Evolutionary conservation across 1,139 yeast genomes (phyloP).

Genomic region (Candida glucosophila): DNA sequence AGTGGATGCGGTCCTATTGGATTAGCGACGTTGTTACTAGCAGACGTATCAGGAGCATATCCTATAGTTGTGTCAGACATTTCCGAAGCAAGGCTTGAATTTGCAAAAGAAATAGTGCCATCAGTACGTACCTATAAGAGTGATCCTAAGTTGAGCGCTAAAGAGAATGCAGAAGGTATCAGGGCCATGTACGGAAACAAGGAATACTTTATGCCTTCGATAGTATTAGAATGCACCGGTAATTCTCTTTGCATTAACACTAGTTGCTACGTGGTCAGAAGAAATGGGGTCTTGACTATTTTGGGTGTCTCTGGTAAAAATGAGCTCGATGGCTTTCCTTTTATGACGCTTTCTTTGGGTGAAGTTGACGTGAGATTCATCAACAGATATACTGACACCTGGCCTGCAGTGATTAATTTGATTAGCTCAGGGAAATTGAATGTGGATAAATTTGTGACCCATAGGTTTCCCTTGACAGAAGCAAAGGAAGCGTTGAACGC

Average conservation of each 20-base stretch:
- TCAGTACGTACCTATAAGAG: slow-evolving; percentile 21
- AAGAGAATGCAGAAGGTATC: slow-evolving; percentile 18
- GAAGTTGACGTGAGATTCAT: slow-evolving; percentile 30
- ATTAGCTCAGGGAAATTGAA: slow-evolving; percentile 16
- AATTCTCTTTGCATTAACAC: slow-evolving; percentile 18
- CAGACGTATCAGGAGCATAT: slow-evolving; percentile 16
- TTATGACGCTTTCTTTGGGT: slow-evolving; percentile 29
- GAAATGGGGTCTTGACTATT: slow-evolving; percentile 22
- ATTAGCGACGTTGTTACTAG: slow-evolving; percentile 37
- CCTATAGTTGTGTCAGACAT: slow-evolving; percentile 18
- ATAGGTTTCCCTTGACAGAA: slow-evolving; percentile 16
- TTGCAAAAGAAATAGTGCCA: slow-evolving; percentile 16
- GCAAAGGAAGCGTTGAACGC: slow-evolving; percentile 17
- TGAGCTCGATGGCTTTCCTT: slow-evolving; percentile 26
- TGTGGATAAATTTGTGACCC: slow-evolving; percentile 19
- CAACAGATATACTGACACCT: slow-evolving; percentile 29
- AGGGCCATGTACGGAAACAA: no score
- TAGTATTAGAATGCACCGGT: slow-evolving; percentile 22
- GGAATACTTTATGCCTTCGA: slow-evolving; percentile 16
- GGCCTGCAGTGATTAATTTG: slow-evolving; percentile 23
- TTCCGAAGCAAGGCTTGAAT: slow-evolving; percentile 12
- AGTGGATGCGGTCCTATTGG: slow-evolving; percentile 63
- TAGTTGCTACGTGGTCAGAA: slow-evolving; percentile 22
- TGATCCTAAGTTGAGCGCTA: slow-evolving; percentile 8
- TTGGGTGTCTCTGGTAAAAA: slow-evolving; percentile 30